Evolutionary conservation across 768 basidiomycete species (phyloP), one percentile per base, ranked within the genome.

Genomic region (Cystofilobasidium bisporidii): DNA sequence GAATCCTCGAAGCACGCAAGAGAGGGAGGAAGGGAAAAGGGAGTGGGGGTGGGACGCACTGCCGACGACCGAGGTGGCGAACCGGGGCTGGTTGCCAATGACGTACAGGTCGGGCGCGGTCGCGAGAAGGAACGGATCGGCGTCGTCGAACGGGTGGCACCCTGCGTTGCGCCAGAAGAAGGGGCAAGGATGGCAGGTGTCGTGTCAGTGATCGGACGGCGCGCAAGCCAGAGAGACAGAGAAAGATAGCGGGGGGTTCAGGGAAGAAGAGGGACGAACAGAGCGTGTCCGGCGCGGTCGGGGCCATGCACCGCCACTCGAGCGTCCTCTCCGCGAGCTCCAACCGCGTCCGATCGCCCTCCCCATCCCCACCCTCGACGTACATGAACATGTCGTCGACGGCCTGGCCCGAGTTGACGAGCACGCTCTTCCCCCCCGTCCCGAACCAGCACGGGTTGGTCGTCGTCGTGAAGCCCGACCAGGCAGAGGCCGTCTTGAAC

Each of bases 331-430:
- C 83, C 14, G 89, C 83, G 69, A 97, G 81, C 3, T 83, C 83
- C 40, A 94, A 75, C 47, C 87, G 82, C 33, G 28, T 28, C 32
- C 26, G 38, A n/a, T 87, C 87, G 14, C 71, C 69, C 30, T 79
- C 78, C 12, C 20, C 53, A 1, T 56, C 30, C 5, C 53, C 53
- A 15, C 53, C 53, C 17, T 26, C 15, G 48, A 98, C 80, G 77
- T 99, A 99, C 75, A 91, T 93, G 82, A 85, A 91, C 79, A 98
- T 87, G 75, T 99, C 96, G 75, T 97, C 88, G 26, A 98, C 74
- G 8, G 92, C 87, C 76, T 99, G 96, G 8, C 96, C 96, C 30
- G 89, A 87, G 62, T 88, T 87, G n/a, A 86, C 83, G 47, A 99
- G 79, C 53, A 97, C 78, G 71, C 82, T 79, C 70, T 78, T 81